phyloP scores from a whole-genome alignment of 768 basidiomycete species.

The Kwoniella dejecticola region DNA sequence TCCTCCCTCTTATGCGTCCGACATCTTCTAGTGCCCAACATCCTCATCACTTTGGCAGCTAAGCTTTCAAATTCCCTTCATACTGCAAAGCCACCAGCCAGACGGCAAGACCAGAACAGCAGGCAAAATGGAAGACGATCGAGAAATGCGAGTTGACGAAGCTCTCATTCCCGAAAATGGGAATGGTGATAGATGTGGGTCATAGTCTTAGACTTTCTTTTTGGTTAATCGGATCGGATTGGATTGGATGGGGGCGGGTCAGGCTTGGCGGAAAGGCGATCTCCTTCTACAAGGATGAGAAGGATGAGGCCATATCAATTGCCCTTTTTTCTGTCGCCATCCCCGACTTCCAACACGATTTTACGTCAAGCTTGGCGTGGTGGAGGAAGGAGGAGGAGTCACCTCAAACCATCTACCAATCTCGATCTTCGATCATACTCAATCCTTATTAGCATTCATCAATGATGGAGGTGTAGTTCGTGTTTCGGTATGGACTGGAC shows the following conservation, averaged over 20 bases:
- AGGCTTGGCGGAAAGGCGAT: too few relatives aligned
- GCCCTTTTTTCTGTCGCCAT: too few relatives aligned
- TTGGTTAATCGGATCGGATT: constrained; percentile 13
- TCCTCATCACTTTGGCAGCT: too few relatives aligned
- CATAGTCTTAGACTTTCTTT: constrained; percentile 7
- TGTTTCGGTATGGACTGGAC: constrained; percentile 3
- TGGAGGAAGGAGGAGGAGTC: background rate
- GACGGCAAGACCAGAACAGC: background rate
- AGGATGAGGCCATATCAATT: too few relatives aligned
- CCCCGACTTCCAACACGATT: too few relatives aligned
- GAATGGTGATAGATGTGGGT: constrained; percentile 36
- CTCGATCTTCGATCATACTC: background rate
- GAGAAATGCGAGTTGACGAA: constrained; percentile 50
- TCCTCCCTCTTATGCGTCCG: background rate
- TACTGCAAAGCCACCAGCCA: too few relatives aligned
- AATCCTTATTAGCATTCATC: background rate
- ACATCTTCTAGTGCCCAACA: too few relatives aligned
- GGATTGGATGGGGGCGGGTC: too few relatives aligned
- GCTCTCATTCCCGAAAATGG: constrained; percentile 38
- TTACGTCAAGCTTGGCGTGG: background rate
- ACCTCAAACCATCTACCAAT: background rate
- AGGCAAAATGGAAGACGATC: constrained; percentile 50
- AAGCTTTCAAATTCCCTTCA: too few relatives aligned
- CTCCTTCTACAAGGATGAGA: background rate
- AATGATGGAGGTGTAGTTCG: background rate